These are phyloP conservation scores for Yamadazyma trypodendri DNA, from an alignment of 1,139 yeast species.

Conservation along the genomic window DNA sequence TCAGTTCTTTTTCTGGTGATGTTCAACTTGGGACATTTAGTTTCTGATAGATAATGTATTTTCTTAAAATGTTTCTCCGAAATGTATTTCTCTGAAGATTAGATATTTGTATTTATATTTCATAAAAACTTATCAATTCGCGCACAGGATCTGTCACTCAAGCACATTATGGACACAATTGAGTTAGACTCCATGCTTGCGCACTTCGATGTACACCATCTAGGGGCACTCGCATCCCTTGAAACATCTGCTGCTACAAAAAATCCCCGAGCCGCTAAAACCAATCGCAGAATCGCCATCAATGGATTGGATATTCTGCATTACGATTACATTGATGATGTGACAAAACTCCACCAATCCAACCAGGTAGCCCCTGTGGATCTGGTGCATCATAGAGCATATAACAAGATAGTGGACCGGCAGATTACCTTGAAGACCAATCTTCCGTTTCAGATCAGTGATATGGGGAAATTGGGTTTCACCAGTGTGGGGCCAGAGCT, in stretches of 20 bases:
- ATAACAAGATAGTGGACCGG: constrained; percentile 12
- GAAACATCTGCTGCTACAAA: background rate
- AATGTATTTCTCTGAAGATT: too few species aligned
- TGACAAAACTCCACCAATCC: constrained; percentile 10
- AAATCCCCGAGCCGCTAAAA: background rate
- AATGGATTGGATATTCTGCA: constrained; percentile 9
- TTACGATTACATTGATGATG: constrained; percentile 7
- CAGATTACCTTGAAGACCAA: constrained; percentile 5
- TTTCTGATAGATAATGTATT: constrained; percentile 4
- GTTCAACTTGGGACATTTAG: background rate
- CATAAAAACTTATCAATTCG: background rate
- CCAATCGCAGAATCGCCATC: constrained; percentile 1
- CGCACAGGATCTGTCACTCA: background rate
- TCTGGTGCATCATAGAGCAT: constrained; percentile 13
- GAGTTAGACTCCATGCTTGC: constrained; percentile 1
- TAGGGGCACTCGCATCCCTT: constrained; percentile 1
- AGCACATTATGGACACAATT: background rate
- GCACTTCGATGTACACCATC: constrained; percentile 6
- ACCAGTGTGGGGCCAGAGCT: constrained; percentile 1
- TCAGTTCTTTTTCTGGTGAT: background rate
- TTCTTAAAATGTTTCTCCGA: background rate
- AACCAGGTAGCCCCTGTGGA: constrained; percentile 9
- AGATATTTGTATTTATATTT: background rate
- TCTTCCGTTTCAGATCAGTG: constrained; percentile 2
- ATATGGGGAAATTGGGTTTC: constrained; percentile 6